Evolutionary conservation across 106 monocot species (phyloP).

Genomic region (Dioscorea alata): DNA sequence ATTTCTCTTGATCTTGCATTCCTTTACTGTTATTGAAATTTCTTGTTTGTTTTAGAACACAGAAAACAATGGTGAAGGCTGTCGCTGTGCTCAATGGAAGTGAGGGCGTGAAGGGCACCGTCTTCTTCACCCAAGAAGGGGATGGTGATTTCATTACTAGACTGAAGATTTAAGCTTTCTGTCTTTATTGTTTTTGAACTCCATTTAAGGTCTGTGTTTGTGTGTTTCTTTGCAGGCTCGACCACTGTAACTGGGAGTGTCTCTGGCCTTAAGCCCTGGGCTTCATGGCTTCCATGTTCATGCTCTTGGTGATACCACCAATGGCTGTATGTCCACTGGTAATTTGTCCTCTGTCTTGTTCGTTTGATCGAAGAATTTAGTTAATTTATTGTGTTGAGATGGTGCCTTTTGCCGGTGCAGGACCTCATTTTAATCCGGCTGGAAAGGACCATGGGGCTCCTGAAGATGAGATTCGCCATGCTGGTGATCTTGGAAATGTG

Average conservation of each 20-base stretch:
- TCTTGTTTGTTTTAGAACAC: conserved; percentile 19
- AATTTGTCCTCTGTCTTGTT: not conserved
- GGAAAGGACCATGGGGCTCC: conserved; percentile 81
- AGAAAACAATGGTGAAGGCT: conserved; percentile 60
- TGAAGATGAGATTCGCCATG: conserved; percentile 68
- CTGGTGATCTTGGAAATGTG: conserved; percentile 87
- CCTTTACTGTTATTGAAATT: too few relatives aligned
- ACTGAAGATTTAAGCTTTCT: too few relatives aligned
- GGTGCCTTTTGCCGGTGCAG: conserved; percentile 14
- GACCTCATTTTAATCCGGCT: conserved; percentile 83
- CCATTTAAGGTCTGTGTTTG: too few relatives aligned
- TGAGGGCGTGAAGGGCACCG: conserved; percentile 44
- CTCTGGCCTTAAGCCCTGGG: conserved; percentile 50
- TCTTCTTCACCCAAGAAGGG: conserved; percentile 58
- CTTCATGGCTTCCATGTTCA: conserved; percentile 66
- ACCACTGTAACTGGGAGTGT: conserved; percentile 44
- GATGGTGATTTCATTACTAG: conserved; percentile 30
- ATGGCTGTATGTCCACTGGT: conserved; percentile 91
- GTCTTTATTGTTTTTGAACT: too few relatives aligned
- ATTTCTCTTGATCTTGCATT: too few relatives aligned
- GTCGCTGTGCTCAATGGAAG: conserved; percentile 44
- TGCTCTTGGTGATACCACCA: conserved; percentile 79
- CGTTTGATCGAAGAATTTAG: not conserved
- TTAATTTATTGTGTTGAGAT: not conserved
- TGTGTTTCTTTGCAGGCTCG: conserved; percentile 28